phyloP scores from a whole-genome alignment of 305 asterid species.

The Fraxinus platypoda region DNA sequence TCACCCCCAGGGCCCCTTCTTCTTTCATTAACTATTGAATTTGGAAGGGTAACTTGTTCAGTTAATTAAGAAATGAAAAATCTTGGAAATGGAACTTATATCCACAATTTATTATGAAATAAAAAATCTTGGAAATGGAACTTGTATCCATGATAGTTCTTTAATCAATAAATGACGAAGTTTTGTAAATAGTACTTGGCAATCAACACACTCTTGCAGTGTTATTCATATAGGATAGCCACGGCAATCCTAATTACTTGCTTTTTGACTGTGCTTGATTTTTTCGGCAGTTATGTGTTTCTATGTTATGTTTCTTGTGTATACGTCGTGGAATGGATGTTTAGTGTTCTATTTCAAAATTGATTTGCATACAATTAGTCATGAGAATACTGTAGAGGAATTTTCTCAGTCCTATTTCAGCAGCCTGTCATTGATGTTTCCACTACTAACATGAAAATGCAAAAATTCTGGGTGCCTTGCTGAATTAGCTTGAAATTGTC shows the following conservation, averaged over 20 bases:
- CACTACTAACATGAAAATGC: conserved; percentile 1
- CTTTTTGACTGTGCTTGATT: conserved; percentile 12
- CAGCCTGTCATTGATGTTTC: neutral
- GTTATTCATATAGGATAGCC: conserved; percentile 12
- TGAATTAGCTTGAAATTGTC: neutral
- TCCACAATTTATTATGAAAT: no score
- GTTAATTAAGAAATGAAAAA: neutral
- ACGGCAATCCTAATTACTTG: conserved; percentile 13
- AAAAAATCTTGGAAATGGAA: no score
- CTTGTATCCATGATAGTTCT: neutral
- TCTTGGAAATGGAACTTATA: neutral
- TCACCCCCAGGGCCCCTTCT: neutral
- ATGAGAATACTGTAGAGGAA: neutral
- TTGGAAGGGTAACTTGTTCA: neutral
- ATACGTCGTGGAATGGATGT: neutral
- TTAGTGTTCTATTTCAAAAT: neutral
- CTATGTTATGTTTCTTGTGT: conserved; percentile 1
- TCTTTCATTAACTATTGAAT: neutral
- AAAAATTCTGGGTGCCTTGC: neutral
- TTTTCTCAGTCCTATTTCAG: neutral
- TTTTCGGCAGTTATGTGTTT: neutral
- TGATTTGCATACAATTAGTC: conserved; percentile 10
- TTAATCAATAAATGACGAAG: neutral
- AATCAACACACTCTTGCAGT: neutral
- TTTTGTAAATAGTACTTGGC: neutral